phyloP scores from a whole-genome alignment of 495 filamentous ascomycete species.

The Sporormia fimetaria region DNA sequence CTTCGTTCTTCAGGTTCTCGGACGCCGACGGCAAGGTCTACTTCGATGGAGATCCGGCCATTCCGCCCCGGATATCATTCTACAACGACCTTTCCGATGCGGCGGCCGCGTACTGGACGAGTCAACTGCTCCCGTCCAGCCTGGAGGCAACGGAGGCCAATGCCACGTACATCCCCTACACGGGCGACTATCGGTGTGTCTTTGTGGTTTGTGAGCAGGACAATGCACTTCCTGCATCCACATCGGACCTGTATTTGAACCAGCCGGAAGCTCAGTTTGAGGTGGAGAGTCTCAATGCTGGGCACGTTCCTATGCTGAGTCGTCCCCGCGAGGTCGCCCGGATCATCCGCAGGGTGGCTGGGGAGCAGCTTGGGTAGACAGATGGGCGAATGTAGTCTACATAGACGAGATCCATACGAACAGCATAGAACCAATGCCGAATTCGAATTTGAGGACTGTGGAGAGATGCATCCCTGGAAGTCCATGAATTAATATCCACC shows the following conservation, averaged over 20 bases:
- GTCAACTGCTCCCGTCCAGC: constrained; percentile 3
- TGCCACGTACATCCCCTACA: constrained; percentile 15
- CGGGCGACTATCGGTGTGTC: constrained; percentile 12
- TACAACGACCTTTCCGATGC: constrained; percentile 3
- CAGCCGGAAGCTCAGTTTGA: constrained; percentile 6
- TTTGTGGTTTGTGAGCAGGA: constrained; percentile 11
- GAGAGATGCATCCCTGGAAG: no score
- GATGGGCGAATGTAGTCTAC: no score
- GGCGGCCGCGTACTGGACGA: background rate
- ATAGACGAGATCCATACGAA: no score
- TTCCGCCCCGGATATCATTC: constrained; percentile 5
- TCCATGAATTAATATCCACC: no score
- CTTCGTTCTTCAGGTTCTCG: constrained; percentile 9
- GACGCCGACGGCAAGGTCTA: constrained; percentile 1
- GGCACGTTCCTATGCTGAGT: constrained; percentile 15
- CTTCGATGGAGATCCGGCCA: constrained; percentile 4
- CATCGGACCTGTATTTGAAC: background rate
- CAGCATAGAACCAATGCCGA: no score
- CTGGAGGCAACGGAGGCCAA: constrained; percentile 6
- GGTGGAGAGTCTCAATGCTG: constrained; percentile 2
- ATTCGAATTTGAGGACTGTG: no score
- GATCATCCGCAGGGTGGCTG: constrained; percentile 5
- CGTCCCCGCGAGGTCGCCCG: constrained; percentile 7
- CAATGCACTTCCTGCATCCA: constrained; percentile 5
- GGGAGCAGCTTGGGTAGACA: no score